Evolutionary conservation across 441 rosid genomes (phyloP).

Genomic region (Melastoma candidum): DNA sequence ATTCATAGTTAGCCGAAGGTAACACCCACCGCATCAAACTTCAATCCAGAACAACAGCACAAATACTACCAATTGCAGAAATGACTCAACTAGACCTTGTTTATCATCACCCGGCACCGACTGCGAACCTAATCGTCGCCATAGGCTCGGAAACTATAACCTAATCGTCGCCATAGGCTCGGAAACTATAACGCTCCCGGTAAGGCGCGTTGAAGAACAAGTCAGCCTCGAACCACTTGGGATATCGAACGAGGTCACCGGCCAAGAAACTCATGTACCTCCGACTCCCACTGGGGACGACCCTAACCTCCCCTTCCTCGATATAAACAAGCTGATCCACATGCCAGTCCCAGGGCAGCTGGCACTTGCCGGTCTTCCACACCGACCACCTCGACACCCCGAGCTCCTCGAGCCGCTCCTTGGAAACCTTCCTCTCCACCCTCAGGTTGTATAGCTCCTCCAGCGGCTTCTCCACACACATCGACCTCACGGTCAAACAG

Average conservation of each 20-base stretch:
- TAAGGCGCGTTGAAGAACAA: conserved; percentile 82
- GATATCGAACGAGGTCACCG: conserved; percentile 85
- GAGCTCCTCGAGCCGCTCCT: conserved; percentile 45
- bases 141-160: conserved; percentile 74
- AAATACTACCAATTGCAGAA: too few species aligned
- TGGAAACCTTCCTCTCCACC: conserved; percentile 61
- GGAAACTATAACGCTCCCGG: conserved; percentile 72
- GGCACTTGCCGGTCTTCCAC: conserved; percentile 87
- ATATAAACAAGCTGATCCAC: conserved; percentile 90
- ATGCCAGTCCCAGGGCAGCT: conserved; percentile 92
- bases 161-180: conserved; percentile 47
- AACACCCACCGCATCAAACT: too few species aligned
- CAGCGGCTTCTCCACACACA: conserved; percentile 52
- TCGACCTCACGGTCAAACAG: conserved; percentile 26
- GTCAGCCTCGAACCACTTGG: conserved; percentile 96
- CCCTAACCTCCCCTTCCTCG: conserved; percentile 95
- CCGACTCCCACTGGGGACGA: conserved; percentile 80
- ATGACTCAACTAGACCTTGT: too few species aligned
- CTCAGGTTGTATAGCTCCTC: conserved; percentile 79
- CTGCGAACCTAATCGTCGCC: conserved; percentile 22
- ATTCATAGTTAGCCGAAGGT: too few species aligned
- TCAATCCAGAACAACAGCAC: too few species aligned
- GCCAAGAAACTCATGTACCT: conserved; percentile 71
- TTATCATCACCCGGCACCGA: too few species aligned
- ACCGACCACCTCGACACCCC: conserved; percentile 87